Evolutionary conservation across 129 eudicot genomes (phyloP), one percentile per base, ranked within the genome.

Genomic region (Silybum marianum): DNA sequence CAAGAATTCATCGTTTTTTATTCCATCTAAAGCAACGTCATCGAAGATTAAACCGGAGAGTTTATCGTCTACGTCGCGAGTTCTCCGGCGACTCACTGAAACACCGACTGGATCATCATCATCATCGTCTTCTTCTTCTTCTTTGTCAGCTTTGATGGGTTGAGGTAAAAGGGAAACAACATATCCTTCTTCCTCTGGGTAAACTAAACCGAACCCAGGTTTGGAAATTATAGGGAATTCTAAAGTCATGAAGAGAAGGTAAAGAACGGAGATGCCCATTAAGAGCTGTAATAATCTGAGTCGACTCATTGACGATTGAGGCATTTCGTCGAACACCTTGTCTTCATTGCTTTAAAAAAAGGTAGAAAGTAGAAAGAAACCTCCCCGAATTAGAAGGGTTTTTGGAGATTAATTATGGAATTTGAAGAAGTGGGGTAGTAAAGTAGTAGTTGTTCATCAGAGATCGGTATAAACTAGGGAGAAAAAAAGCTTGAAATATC

Each of bases 221-320:
- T 71, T 77, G 3, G 77, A 80, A 78, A 83, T 73, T 69, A 84
- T 2, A 5, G 90, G 90, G 42, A 87, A 65, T 78, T 88, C 88
- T 38, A 89, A 81, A 38, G 82, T 78, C 46, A 88, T 46, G 4
- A 85, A 26, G 34, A 88, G 14, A 5, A 84, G 42, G 65, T 85
- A 88, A 42, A 91, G 28, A 76, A 91, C 78, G 70, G 87, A 71
- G 70, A 91, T 51, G 60, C 88, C 84, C 74, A 82, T 39, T 73
- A 88, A 54, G 7, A 88, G 73, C 34, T 90, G 91, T 80, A 91
- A 79, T 77, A 85, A 74, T 81, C 88, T 87, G 82, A 86, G 84
- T 74, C 88, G 89, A 85, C 84, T 85, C 83, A 88, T 40, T 63
- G 84, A 71, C 63, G 72, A 24, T 44, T 18, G 66, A 58, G 23